Evolutionary conservation across 306 rosid genomes (phyloP).

Genomic region (Dryas drummondii): DNA sequence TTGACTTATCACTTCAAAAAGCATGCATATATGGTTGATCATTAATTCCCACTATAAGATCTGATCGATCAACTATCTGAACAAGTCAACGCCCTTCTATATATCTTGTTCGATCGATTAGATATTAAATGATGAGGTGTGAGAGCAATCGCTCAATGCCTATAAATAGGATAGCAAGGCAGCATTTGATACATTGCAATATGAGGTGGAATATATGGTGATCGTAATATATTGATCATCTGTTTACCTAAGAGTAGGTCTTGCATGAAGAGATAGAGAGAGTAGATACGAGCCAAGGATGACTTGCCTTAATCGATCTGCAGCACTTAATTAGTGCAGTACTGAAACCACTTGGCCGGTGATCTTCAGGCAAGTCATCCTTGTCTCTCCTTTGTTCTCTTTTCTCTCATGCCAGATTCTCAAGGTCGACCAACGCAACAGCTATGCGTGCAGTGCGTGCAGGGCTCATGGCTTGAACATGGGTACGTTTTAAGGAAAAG

Average conservation of each 20-base stretch:
- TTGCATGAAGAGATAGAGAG: slow-evolving; percentile 24
- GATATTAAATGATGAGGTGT: no score
- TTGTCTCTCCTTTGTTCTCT: slow-evolving; percentile 49
- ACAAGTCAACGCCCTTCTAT: not conserved
- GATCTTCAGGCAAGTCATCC: slow-evolving; percentile 44
- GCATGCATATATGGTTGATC: not conserved
- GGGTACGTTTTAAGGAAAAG: no score
- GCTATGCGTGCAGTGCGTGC: no score
- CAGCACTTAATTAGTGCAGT: no score
- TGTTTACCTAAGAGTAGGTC: not conserved
- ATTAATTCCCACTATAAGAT: no score
- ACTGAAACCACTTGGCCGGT: no score
- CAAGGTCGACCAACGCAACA: not conserved
- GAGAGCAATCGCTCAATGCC: not conserved
- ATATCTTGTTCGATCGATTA: no score
- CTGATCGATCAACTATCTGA: no score
- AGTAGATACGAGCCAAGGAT: slow-evolving; percentile 47
- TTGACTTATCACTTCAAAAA: not conserved
- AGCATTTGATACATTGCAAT: no score
- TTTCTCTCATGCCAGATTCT: slow-evolving; percentile 33
- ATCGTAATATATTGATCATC: no score
- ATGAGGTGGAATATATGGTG: no score
- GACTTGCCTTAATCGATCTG: slow-evolving; percentile 30
- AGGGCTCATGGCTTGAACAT: no score
- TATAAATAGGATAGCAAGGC: not conserved